phyloP scores from a whole-genome alignment of 495 filamentous ascomycete species.

The Achaetomiella virescens region DNA sequence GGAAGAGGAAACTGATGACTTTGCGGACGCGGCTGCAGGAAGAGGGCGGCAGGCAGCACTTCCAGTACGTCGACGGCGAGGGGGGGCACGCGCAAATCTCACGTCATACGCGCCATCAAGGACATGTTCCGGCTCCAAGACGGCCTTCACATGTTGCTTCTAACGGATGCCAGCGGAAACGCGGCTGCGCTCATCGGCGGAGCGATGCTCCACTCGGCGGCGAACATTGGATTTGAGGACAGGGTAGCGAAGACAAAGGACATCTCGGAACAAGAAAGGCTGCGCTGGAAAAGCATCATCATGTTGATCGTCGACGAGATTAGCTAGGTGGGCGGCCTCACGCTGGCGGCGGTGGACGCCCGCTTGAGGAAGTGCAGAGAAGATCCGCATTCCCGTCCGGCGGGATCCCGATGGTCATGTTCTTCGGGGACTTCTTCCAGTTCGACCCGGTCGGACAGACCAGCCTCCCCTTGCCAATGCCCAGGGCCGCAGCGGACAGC shows the following conservation, averaged over 20 bases:
- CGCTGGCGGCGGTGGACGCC: conserved; percentile 4
- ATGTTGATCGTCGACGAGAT: conserved; percentile 5
- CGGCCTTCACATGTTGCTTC: conserved; percentile 4
- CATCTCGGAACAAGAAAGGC: conserved; percentile 5
- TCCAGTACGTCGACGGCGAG: not conserved
- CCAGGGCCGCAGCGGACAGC: conserved; percentile 1
- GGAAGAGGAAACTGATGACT: no score
- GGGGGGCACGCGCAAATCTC: not conserved
- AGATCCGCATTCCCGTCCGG: not conserved
- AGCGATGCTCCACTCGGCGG: no score
- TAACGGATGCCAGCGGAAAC: conserved; percentile 2
- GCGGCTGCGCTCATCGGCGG: not conserved
- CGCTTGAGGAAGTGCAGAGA: conserved; percentile 7
- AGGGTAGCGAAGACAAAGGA: not conserved
- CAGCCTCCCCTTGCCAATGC: conserved; percentile 7
- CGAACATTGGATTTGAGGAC: conserved; percentile 6
- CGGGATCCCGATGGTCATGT: conserved; percentile 7
- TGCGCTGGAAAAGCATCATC: conserved; percentile 1
- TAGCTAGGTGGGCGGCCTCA: conserved; percentile 2
- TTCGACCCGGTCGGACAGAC: conserved; percentile 8
- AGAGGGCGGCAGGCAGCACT: not conserved
- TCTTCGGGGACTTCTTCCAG: conserved; percentile 12
- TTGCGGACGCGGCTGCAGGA: not conserved
- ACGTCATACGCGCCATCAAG: not conserved
- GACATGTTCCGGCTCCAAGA: conserved; percentile 2